A percentile compares a stretch with the other conserved stretches of the same genome.
phyloP scores from a whole-genome alignment of 148 eudicot genomes.

The Polygonum aviculare region DNA sequence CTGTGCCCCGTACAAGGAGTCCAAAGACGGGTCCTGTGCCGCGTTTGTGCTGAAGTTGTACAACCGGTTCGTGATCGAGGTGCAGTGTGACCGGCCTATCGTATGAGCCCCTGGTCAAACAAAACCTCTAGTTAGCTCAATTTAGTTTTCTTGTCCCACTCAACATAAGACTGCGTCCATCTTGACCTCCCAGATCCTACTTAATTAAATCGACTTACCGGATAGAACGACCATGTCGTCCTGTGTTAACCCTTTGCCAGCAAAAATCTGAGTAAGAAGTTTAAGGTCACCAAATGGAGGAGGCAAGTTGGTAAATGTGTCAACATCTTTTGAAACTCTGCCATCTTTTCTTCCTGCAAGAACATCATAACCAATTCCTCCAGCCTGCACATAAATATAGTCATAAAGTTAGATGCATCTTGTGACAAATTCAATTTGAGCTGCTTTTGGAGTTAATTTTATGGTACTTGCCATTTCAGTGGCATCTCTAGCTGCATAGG shows the following conservation, averaged over 20 bases:
- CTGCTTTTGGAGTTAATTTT: not conserved
- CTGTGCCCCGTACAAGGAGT: slow-evolving; percentile 45
- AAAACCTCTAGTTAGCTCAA: not conserved
- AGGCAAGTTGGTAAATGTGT: slow-evolving; percentile 40
- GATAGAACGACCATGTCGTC: slow-evolving; percentile 77
- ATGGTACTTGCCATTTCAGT: slow-evolving; percentile 42
- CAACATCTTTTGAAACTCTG: slow-evolving; percentile 36
- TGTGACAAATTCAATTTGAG: not conserved
- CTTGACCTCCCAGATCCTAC: too few relatives aligned
- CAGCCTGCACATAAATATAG: slow-evolving; percentile 27
- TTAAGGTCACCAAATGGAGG: slow-evolving; percentile 33
- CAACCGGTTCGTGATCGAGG: slow-evolving; percentile 46
- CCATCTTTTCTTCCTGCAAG: slow-evolving; percentile 83
- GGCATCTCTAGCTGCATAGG: slow-evolving; percentile 81
- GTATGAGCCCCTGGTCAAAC: slow-evolving; percentile 71
- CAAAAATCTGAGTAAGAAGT: slow-evolving; percentile 52
- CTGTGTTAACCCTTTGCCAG: slow-evolving; percentile 60
- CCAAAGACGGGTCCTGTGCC: slow-evolving; percentile 46
- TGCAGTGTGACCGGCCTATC: slow-evolving; percentile 74
- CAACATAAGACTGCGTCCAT: too few relatives aligned
- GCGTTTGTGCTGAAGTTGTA: slow-evolving; percentile 37
- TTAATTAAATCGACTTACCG: not conserved
- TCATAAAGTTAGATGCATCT: not conserved
- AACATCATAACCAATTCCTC: slow-evolving; percentile 74
- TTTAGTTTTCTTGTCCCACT: too few relatives aligned